These are phyloP conservation scores for Dimocarpus longan DNA, from an alignment of 345 rosid species.

Conservation along the genomic window DNA sequence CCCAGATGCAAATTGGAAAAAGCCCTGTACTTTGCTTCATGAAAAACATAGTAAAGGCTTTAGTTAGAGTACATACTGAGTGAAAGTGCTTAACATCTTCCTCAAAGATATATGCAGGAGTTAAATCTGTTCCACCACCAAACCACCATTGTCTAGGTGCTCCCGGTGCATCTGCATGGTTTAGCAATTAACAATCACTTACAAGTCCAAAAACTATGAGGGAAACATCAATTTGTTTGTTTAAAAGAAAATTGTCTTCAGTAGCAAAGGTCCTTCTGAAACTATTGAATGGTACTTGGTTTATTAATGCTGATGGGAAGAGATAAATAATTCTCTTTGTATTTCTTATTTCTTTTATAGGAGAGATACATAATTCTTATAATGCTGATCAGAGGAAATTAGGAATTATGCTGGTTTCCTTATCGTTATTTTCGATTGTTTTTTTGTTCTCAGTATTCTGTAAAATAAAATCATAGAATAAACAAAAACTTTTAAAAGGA, in stretches of 20 bases:
- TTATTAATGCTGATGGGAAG: neutral
- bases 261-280: neutral
- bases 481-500: neutral
- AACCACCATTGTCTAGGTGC: constrained; percentile 99
- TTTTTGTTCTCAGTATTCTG: neutral
- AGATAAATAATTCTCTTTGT: neutral
- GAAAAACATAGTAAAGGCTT: neutral
- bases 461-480: neutral
- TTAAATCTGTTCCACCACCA: constrained; percentile 99
- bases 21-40: neutral
- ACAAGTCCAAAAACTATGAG: neutral
- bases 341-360: neutral
- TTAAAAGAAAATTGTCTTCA: neutral
- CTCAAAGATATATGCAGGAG: constrained; percentile 95
- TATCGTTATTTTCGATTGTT: neutral
- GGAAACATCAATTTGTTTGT: neutral
- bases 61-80: constrained; percentile 47
- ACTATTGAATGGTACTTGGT: neutral
- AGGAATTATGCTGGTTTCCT: neutral
- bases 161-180: constrained; percentile 75
- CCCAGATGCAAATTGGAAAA: neutral
- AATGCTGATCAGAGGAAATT: neutral
- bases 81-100: constrained; percentile 98
- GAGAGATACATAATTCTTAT: neutral
- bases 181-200: neutral